Conservation (phyloP, 257 asterid genomes). For the Avicennia marina region DNA sequence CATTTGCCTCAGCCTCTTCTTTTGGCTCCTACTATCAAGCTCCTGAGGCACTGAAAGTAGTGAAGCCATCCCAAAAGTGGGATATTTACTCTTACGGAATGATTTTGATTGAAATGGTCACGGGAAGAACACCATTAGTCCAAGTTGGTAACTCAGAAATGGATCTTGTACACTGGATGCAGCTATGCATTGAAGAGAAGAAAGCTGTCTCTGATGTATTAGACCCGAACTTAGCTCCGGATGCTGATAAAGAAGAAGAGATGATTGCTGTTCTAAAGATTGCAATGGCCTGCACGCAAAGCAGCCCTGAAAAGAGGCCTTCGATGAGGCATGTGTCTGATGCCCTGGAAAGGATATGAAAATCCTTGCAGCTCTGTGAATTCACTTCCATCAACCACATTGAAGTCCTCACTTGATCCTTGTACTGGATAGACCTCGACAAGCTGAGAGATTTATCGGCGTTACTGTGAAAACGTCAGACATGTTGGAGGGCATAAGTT, state of each 20-base stretch:
- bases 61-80: slow-evolving; percentile 94
- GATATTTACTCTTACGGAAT: slow-evolving; percentile 79
- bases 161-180: slow-evolving; percentile 82
- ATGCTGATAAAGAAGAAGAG: slow-evolving; percentile 77
- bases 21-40: slow-evolving; percentile 67
- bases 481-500: too few species aligned
- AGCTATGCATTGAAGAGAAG: slow-evolving; percentile 79
- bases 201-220: slow-evolving; percentile 70
- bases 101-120: slow-evolving; percentile 72
- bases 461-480: too few species aligned
- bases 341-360: slow-evolving; percentile 42
- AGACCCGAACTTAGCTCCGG: slow-evolving; percentile 55
- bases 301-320: slow-evolving; percentile 74
- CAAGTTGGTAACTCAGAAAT: slow-evolving; percentile 56
- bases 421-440: too few species aligned
- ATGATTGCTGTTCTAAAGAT: slow-evolving; percentile 68
- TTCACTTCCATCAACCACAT: too few species aligned
- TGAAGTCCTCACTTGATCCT: too few species aligned
- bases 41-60: slow-evolving; percentile 69
- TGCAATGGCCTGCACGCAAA: slow-evolving; percentile 78
- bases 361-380: too few species aligned
- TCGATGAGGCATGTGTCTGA: slow-evolving; percentile 68
- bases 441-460: too few species aligned
- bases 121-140: slow-evolving; percentile 59
- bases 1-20: slow-evolving; percentile 43